phyloP scores from a whole-genome alignment of 768 basidiomycete genomes.

The Lactifluus subvellereus region DNA sequence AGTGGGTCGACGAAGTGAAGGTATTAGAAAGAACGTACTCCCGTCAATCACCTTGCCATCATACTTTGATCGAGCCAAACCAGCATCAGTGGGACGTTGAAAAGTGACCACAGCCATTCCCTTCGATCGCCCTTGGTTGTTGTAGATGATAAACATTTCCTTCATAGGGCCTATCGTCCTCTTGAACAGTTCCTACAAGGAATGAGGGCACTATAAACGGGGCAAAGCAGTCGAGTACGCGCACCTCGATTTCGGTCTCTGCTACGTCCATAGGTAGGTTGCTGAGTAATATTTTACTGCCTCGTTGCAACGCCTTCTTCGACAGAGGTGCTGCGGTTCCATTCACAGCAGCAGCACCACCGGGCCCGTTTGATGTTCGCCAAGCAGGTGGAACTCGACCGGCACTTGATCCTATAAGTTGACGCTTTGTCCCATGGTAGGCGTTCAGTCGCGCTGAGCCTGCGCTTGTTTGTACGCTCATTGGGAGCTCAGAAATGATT shows the following conservation, averaged over 20 bases:
- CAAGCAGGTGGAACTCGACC: conserved; percentile 23
- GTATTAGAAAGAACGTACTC: conserved; percentile 32
- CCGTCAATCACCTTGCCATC: conserved; percentile 71
- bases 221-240: neutral
- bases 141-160: conserved; percentile 68
- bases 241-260: conserved; percentile 21
- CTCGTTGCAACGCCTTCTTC: conserved; percentile 17
- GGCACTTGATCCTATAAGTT: conserved; percentile 20
- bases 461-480: conserved; percentile 17
- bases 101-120: conserved; percentile 77
- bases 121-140: conserved; percentile 67
- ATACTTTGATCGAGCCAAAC: conserved; percentile 58
- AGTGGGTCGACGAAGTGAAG: neutral
- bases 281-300: conserved; percentile 23
- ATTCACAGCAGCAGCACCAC: conserved; percentile 3
- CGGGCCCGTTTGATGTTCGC: conserved; percentile 5
- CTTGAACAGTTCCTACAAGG: conserved; percentile 58
- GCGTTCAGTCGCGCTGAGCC: conserved; percentile 17
- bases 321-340: conserved; percentile 1
- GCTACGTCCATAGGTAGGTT: conserved; percentile 25
- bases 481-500: neutral
- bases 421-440: conserved; percentile 23
- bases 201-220: conserved; percentile 3
- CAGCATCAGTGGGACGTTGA: conserved; percentile 57
- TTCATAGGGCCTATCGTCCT: conserved; percentile 72